A percentile compares a stretch with the other conserved stretches of the same genome.
These are phyloP conservation scores for Orbilia javanica DNA, from an alignment of 2,329 filamentous ascomycete genomes.

Conservation along the genomic window DNA sequence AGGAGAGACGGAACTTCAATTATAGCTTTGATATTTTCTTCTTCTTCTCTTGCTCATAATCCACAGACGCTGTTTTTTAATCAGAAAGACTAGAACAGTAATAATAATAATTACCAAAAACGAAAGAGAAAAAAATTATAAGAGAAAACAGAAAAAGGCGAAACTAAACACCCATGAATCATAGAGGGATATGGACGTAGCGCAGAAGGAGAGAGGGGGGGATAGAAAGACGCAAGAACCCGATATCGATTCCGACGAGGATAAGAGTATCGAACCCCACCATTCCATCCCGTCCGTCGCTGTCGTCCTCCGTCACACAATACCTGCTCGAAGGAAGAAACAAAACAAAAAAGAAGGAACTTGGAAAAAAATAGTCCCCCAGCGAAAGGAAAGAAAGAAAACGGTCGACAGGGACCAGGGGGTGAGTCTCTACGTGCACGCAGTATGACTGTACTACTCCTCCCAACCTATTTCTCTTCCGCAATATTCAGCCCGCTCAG, in stretches of 20 bases:
- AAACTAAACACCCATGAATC: conserved; percentile 1
- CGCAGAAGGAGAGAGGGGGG: not conserved
- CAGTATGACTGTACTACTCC: conserved; percentile 21
- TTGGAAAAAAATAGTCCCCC: not conserved
- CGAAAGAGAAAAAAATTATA: not conserved
- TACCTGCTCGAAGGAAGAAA: not conserved
- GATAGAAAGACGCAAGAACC: conserved; percentile 15
- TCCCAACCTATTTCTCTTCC: conserved; percentile 23
- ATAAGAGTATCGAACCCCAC: conserved; percentile 11
- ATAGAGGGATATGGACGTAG: not conserved
- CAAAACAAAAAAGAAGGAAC: not conserved
- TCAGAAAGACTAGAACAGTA: conserved; percentile 5
- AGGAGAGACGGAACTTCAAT: not conserved
- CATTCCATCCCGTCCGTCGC: conserved; percentile 8
- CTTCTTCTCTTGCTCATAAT: not conserved
- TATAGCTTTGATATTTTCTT: too few relatives aligned
- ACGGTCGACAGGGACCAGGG: not conserved
- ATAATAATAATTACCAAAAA: not conserved
- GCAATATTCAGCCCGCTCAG: conserved; percentile 36
- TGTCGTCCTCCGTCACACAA: conserved; percentile 23
- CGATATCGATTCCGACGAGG: conserved; percentile 6
- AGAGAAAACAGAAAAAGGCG: not conserved
- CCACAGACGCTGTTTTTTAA: conserved; percentile 4
- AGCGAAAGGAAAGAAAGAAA: not conserved
- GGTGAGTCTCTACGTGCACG: not conserved